Base-by-base conservation (phyloP, 148 eudicot species). In the Rheum nobile region DNA sequence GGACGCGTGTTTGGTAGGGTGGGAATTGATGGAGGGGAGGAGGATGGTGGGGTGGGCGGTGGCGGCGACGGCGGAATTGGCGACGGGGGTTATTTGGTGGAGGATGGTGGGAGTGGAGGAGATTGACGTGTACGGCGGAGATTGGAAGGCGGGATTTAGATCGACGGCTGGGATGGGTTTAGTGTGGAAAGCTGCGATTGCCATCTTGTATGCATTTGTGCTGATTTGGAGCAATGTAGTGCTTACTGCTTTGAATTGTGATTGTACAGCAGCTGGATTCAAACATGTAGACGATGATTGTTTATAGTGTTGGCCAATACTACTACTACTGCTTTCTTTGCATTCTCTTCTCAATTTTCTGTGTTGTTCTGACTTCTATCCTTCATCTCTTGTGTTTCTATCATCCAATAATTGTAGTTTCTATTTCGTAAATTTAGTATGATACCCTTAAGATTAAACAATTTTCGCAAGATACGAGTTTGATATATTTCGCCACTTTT, bases 1-100 rank as follows among this genome's bases (percentile, higher is more conserved):
- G 38, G 69, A 63, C 8, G 69, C 69, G 69, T 10, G 26, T 7
- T 9, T 31, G 35, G 17, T 63, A 28, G 69, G 69, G 69, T 63
- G 37, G 69, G 69, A 34, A 8, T 11, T 63, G 38, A 63, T 63
- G 69, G n/a, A 7, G 12, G 69, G 69, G 38, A 63, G 35, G 69
- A 63, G 69, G 69, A 63, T 63, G 34, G 34, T 13, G 2, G 69
- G 69, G 69, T 63, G 34, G 69, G 69, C n/a, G 4, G 69, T 63
- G 69, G 69, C 69, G 35, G 69, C 16, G 69, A 35, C 26, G 13
- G 37, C 26, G 69, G 38, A 28, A 35, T 12, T 34, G n/a, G 69
- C 69, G 69, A 63, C 38, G 69, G 69, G 35, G 4, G 16, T 3
- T 6, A 17, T 63, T 10, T 34, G 69, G 69, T 29, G 69, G 69